Base-by-base conservation (phyloP, 352 stramenopile genomes). In the Globisporangium cederbergense region DNA sequence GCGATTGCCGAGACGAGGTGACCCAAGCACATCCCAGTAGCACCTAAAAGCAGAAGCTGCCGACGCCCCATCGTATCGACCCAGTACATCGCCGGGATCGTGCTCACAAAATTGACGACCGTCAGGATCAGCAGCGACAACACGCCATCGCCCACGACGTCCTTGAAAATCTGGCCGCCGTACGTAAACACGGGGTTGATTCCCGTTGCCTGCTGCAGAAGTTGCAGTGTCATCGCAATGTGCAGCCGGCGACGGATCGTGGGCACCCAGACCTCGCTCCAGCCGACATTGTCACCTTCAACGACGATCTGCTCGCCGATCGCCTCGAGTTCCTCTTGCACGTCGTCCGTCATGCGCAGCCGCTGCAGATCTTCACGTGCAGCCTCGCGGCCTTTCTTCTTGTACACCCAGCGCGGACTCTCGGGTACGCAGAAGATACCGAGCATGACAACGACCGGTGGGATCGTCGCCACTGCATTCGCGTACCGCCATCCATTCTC, bases 391-490 rank as follows among this genome's bases (percentile, higher is more conserved):
- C 77, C 73, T n/a, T 76, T 75, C 30, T 75, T 51, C 60, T 79
- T 65, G 67, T 81, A 84, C 14, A 78, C 28, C 75, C 75, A 90
- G 7, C 75, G 75, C 10, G 81, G 78, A 40, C 64, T 79, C 58
- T 88, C 81, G 2, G 77, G 77, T 10, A 90, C 67, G 14, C 58
- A 79, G 55, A 74, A 78, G 53, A 86, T 78, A 25, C 67, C 68
- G 30, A 75, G 45, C 65, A 82, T 71, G 2, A 88, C 77, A 32
- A 84, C 58, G 2, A 79, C 30, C 3, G 76, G 71, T 3, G 76
- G 60, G 0, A 71, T 16, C 52, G 76, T 68, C 14, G 78, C 63
- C 2, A 78, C 64, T 4, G 45, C 62, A 25, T 73, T 79, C 1
- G 71, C 71, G 55, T 73, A 69, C 16, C 72, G 70, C 74, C 78